Conservation (phyloP, 2,329 filamentous ascomycete species). For the Ophiosphaerella herpotricha region DNA sequence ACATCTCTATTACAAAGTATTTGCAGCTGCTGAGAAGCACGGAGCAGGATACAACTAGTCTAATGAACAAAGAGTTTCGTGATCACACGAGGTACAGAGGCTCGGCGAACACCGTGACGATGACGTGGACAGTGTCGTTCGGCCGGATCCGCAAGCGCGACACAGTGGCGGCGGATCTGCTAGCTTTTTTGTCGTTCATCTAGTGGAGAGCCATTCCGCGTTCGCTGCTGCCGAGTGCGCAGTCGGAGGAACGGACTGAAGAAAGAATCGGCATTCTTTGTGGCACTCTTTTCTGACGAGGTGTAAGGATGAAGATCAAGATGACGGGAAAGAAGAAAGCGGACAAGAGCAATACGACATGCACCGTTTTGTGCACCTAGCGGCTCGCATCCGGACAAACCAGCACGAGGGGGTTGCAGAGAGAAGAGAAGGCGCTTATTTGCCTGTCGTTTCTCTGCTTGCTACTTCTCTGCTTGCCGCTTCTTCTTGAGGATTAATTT, state of each 20-base stretch:
- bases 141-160: conserved; percentile 34
- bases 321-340: too few relatives aligned
- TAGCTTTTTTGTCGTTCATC: neutral
- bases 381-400: too few relatives aligned
- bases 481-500: conserved; percentile 17
- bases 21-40: conserved; percentile 38
- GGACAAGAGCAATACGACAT: too few relatives aligned
- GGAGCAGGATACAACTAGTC: conserved; percentile 35
- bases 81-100: conserved; percentile 44
- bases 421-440: too few relatives aligned
- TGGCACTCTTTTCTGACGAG: too few relatives aligned
- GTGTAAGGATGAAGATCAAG: too few relatives aligned
- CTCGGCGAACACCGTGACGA: conserved; percentile 47
- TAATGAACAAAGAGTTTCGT: conserved; percentile 47
- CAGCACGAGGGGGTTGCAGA: too few relatives aligned
- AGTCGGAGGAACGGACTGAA: neutral
- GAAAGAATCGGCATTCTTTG: too few relatives aligned
- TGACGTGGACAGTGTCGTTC: conserved; percentile 53
- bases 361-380: too few relatives aligned
- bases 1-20: conserved; percentile 37
- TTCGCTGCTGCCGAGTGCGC: conserved; percentile 12
- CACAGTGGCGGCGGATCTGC: conserved; percentile 39
- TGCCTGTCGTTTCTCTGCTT: neutral
- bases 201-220: conserved; percentile 22
- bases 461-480: conserved; percentile 2